phyloP scores from a whole-genome alignment of 2,329 filamentous ascomycete species.

The Clarireedia paspali region DNA sequence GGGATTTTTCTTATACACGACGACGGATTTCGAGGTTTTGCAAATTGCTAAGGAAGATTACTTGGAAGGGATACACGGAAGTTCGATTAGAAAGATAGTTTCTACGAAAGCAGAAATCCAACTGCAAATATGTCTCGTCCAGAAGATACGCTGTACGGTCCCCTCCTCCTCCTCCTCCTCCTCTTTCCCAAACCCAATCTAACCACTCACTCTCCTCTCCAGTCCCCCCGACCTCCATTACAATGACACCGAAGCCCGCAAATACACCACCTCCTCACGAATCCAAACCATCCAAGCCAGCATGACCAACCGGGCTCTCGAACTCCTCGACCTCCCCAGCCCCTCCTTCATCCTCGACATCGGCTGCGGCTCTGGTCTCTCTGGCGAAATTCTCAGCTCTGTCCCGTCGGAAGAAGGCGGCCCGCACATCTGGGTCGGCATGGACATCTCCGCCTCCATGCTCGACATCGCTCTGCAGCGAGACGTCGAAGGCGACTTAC shows the following conservation, averaged over 20 bases:
- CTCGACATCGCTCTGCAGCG: constrained; percentile 87
- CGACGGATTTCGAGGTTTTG: too few relatives aligned
- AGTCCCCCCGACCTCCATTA: constrained; percentile 96
- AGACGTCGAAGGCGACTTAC: constrained; percentile 87
- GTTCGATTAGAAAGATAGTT: too few relatives aligned
- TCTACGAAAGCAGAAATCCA: neutral
- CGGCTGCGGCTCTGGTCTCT: constrained; percentile 93
- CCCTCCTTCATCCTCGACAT: constrained; percentile 90
- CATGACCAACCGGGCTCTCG: constrained; percentile 90
- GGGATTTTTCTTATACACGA: too few relatives aligned
- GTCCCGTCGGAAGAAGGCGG: constrained; percentile 63
- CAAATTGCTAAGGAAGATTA: too few relatives aligned
- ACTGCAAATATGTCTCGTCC: constrained; percentile 78
- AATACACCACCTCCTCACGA: constrained; percentile 94
- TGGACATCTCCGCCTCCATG: constrained; percentile 96
- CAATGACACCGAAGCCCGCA: constrained; percentile 88
- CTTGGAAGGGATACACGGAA: too few relatives aligned
- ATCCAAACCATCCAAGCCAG: constrained; percentile 92
- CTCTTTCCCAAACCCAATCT: constrained; percentile 11
- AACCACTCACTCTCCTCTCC: constrained; percentile 1
- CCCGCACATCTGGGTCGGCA: constrained; percentile 92
- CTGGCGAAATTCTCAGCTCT: constrained; percentile 85
- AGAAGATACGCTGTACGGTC: constrained; percentile 78
- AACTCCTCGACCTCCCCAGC: constrained; percentile 71
- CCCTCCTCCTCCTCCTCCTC: constrained; percentile 6